Base-by-base conservation (phyloP, 2,329 filamentous ascomycete species). In the Curvularia eragrostidis region DNA sequence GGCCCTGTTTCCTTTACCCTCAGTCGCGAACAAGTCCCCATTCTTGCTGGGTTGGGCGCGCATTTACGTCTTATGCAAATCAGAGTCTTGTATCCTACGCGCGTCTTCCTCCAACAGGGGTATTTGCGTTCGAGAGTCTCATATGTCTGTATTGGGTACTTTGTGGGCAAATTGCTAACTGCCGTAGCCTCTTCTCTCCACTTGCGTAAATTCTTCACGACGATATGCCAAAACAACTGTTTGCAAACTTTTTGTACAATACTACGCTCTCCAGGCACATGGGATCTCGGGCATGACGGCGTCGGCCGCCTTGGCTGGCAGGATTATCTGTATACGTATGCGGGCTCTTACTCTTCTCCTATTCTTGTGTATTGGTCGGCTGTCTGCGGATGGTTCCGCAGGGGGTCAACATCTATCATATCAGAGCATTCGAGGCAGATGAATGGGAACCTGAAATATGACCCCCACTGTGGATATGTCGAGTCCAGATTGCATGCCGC, bases 181-280 rank as follows among this genome's bases (percentile, higher is more conserved):
- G 13, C 1, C 23, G 43, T 39, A 77, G 75, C 51, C 74, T 77
- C 64, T 76, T 77, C 67, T 77, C 75, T 54, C 75, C 75, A 30
- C 71, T 77, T 57, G 75, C 73, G 58, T 77, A 74, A 64, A 54
- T 26, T 46, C 23, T 28, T 50, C 24, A 46, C 48, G 24, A 51
- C 49, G 51, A 62, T 50, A 61, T 59, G 43, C 48, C 56, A 50
- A n/a, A n/a, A 66, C 61, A 62, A 65, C 52, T 54, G 50, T 55
- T 51, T 54, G 48, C 55, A 52, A 24, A 43, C 57, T 61, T 56
- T 55, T 52, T 76, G 73, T 75, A 76, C 58, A 71, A 67, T 67
- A 76, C 54, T 52, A 67, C 41, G 58, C 53, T 60, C 55, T 66
- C 48, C 46, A 64, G 70, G 72, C 71, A 70, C 66, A 70, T 58